phyloP scores from a whole-genome alignment of 2,329 filamentous ascomycete genomes.

The Hawksworthiomyces lignivorus region DNA sequence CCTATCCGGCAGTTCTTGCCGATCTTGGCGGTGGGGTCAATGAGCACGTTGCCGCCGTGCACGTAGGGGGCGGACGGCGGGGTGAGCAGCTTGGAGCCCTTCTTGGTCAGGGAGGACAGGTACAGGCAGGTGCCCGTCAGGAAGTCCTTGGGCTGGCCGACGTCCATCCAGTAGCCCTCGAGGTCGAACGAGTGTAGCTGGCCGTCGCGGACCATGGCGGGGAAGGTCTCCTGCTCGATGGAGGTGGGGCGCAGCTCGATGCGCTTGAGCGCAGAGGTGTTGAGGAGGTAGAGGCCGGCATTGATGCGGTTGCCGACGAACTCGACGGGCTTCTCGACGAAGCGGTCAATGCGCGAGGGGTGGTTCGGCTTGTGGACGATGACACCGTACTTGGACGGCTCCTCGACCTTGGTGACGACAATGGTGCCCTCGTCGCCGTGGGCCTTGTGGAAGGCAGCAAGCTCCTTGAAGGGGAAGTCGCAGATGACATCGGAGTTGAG shows the following conservation, averaged over 20 bases:
- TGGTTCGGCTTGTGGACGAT: conserved; percentile 95
- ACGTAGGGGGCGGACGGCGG: conserved; percentile 70
- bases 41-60: conserved; percentile 89
- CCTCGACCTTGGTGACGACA: conserved; percentile 96
- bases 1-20: conserved; percentile 98
- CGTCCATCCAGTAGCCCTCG: conserved; percentile 99
- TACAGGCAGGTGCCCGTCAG: conserved; percentile 92
- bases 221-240: conserved; percentile 99
- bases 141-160: conserved; percentile 98
- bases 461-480: conserved; percentile 89
- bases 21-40: conserved; percentile 90
- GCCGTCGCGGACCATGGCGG: conserved; percentile 80
- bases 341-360: conserved; percentile 87
- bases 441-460: conserved; percentile 83
- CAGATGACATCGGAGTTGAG: conserved; percentile 98
- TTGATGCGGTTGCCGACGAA: conserved; percentile 99
- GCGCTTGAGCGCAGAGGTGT: conserved; percentile 79
- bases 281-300: conserved; percentile 95
- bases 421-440: conserved; percentile 97
- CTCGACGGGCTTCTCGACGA: conserved; percentile 98
- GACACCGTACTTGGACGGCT: conserved; percentile 98
- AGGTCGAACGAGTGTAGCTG: conserved; percentile 93
- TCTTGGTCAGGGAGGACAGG: conserved; percentile 86
- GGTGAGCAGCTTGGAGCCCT: conserved; percentile 75
- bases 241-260: conserved; percentile 95